Percentiles rank a stretch among this genome's conserved stretches.
phyloP scores from a whole-genome alignment of 805 yeast genomes.

The Wickerhamomyces ciferrii region DNA sequence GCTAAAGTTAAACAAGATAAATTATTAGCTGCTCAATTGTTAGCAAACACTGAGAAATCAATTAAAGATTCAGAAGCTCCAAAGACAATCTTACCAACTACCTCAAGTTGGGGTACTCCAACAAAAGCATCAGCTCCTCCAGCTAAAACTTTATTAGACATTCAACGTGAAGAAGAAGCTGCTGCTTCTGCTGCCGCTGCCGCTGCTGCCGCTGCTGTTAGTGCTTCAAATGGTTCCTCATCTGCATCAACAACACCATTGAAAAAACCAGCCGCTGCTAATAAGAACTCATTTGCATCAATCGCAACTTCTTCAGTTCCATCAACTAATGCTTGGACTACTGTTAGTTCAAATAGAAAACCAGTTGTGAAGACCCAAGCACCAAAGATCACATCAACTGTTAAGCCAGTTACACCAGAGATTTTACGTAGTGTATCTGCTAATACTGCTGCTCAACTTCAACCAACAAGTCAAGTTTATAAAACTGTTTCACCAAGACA shows the following conservation, averaged over 20 bases:
- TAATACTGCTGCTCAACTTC: slow-evolving; percentile 8
- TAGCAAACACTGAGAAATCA: slow-evolving; percentile 13
- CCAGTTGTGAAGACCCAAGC: slow-evolving; percentile 6
- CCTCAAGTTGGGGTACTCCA: slow-evolving; percentile 34
- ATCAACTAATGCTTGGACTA: slow-evolving; percentile 33
- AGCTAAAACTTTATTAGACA: slow-evolving; percentile 51
- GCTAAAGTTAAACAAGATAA: slow-evolving; percentile 23
- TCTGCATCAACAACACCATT: slow-evolving; percentile 4
- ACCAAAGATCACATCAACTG: slow-evolving; percentile 8
- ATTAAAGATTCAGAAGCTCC: slow-evolving; percentile 9
- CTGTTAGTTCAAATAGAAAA: slow-evolving; percentile 21
- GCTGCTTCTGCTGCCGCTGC: slow-evolving; percentile 24
- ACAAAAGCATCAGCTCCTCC: slow-evolving; percentile 25
- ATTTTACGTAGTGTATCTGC: slow-evolving; percentile 33
- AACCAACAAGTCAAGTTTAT: background rate
- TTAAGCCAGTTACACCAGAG: slow-evolving; percentile 25
- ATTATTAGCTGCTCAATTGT: slow-evolving; percentile 14
- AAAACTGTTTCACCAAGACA: slow-evolving; percentile 37
- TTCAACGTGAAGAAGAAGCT: slow-evolving; percentile 52
- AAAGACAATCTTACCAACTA: slow-evolving; percentile 23
- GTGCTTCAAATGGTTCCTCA: background rate
- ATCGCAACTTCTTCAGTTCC: slow-evolving; percentile 11
- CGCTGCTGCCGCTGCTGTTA: slow-evolving; percentile 7
- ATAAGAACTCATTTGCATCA: slow-evolving; percentile 17
- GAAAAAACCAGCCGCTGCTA: slow-evolving; percentile 2